Evolutionary conservation across 495 filamentous ascomycete genomes (phyloP).

Genomic region (Penicillium antarcticum): DNA sequence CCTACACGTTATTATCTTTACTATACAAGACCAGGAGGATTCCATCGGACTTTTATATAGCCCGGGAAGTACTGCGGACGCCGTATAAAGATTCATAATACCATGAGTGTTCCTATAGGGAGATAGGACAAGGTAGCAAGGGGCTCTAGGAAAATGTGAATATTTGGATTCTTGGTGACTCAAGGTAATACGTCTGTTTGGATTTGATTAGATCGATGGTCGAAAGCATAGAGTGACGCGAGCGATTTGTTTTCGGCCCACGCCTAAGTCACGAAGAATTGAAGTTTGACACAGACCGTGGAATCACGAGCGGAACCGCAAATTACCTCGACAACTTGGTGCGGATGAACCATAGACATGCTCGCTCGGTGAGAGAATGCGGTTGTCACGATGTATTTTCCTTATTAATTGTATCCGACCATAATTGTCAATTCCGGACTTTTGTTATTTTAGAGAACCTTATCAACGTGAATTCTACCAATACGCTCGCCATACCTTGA

Average conservation of each 20-base stretch:
- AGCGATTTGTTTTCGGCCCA: not conserved
- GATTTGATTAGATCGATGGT: not conserved
- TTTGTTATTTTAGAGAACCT: no score
- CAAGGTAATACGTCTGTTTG: not conserved
- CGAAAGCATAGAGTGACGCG: not conserved
- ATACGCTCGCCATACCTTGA: no score
- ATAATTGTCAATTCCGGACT: no score
- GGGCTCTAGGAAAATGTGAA: not conserved
- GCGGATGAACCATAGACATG: no score
- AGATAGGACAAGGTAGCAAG: not conserved
- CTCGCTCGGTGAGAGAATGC: no score
- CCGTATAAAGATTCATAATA: not conserved
- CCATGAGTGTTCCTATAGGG: not conserved
- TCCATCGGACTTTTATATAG: not conserved
- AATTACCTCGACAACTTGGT: no score
- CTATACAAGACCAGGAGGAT: not conserved
- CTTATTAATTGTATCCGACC: no score
- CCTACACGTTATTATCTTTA: not conserved
- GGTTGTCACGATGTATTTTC: no score
- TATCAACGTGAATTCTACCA: no score
- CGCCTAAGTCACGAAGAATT: not conserved
- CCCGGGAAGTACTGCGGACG: not conserved
- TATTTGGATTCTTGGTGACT: not conserved
- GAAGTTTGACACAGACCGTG: no score
- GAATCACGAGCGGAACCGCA: no score